These are phyloP conservation scores for Cicer cuneatum DNA, from an alignment of 306 rosid species.

Conservation along the genomic window DNA sequence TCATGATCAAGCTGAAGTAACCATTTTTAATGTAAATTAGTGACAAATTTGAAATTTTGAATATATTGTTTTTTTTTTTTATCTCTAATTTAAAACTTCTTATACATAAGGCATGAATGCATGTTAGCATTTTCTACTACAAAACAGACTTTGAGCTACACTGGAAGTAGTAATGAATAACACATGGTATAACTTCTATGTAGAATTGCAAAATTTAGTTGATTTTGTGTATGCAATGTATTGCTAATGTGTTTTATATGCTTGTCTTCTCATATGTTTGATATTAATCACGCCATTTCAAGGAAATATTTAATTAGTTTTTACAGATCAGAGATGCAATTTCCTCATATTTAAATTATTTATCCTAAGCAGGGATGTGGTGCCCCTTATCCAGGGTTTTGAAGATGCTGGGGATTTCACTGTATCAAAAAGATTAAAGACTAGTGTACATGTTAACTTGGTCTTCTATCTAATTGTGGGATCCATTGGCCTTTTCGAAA, in stretches of 20 bases:
- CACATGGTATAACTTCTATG: slow-evolving; percentile 13
- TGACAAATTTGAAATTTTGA: not conserved
- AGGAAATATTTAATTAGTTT: slow-evolving; percentile 29
- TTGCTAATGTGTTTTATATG: slow-evolving; percentile 29
- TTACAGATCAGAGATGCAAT: slow-evolving; percentile 42
- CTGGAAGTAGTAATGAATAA: not conserved
- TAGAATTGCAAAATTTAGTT: slow-evolving; percentile 4
- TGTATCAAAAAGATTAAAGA: slow-evolving; percentile 81
- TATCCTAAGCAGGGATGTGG: slow-evolving; percentile 94
- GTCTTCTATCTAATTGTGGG: slow-evolving; percentile 85
- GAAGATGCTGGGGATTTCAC: slow-evolving; percentile 99
- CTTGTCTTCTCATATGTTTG: not conserved
- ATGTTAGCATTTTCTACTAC: slow-evolving; percentile 4
- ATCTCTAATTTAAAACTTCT: not conserved
- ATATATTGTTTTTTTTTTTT: not conserved
- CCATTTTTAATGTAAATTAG: no score
- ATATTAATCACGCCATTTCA: slow-evolving; percentile 19
- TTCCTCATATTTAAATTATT: slow-evolving; percentile 60
- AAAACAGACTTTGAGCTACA: slow-evolving; percentile 13
- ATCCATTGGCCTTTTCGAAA: slow-evolving; percentile 75
- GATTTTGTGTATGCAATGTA: slow-evolving; percentile 21
- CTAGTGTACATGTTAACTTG: slow-evolving; percentile 85
- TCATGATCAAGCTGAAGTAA: no score
- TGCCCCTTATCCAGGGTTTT: slow-evolving; percentile 99
- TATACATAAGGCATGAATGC: slow-evolving; percentile 1